Evolutionary conservation across 371 early-diverging fungal species (phyloP).

Genomic region (Mucor sp.): DNA sequence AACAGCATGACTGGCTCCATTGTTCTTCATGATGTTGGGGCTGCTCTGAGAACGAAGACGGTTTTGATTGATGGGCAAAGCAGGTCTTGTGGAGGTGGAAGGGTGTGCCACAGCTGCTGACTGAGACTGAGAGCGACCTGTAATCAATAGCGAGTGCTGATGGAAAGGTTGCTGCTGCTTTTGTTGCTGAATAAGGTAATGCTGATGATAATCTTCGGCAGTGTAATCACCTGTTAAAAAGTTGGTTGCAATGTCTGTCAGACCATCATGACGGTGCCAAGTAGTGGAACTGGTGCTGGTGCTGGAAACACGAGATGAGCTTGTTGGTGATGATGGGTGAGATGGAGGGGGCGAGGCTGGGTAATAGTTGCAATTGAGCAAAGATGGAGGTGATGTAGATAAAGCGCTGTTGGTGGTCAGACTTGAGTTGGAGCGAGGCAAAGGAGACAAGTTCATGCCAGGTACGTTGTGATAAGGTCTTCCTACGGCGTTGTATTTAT

Average conservation of each 20-base stretch:
- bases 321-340: slow-evolving; percentile 63
- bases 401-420: not conserved
- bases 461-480: slow-evolving; percentile 23
- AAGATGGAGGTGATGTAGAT: slow-evolving; percentile 3
- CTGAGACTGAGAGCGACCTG: slow-evolving; percentile 52
- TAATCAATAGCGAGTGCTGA: slow-evolving; percentile 12
- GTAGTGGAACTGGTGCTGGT: slow-evolving; percentile 24
- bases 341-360: slow-evolving; percentile 67
- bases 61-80: slow-evolving; percentile 33
- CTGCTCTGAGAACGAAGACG: slow-evolving; percentile 68
- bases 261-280: slow-evolving; percentile 40
- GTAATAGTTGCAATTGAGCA: slow-evolving; percentile 29
- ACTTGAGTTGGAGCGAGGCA: slow-evolving; percentile 27
- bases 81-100: slow-evolving; percentile 2
- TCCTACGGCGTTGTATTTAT: slow-evolving; percentile 3
- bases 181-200: slow-evolving; percentile 8
- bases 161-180: not conserved
- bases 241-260: slow-evolving; percentile 45
- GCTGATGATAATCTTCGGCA: slow-evolving; percentile 11
- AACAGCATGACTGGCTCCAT: not conserved
- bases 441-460: slow-evolving; percentile 33
- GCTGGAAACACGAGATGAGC: slow-evolving; percentile 43
- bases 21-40: slow-evolving; percentile 60
- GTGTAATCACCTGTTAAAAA: slow-evolving; percentile 30
- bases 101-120: slow-evolving; percentile 25